Base-by-base conservation (phyloP, 2,329 filamentous ascomycete genomes). In the Apiospora malaysiana region DNA sequence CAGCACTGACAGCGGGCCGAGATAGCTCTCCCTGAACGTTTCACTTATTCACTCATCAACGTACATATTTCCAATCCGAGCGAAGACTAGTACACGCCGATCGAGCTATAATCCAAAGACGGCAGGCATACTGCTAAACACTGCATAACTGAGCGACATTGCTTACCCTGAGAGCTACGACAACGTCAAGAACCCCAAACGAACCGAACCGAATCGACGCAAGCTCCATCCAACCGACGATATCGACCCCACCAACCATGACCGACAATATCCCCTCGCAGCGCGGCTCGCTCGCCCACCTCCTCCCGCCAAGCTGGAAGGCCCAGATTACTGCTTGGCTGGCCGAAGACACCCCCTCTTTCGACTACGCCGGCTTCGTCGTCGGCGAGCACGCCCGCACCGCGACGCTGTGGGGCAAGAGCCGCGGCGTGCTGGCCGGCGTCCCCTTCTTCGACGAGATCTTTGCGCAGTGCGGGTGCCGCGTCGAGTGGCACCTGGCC, bases 301-400 rank as follows among this genome's bases (percentile, higher is more conserved):
- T 98, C 74, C 90, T 98, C 59, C 95, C 95, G 0, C 89, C 91
- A 27, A 93, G 91, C 74, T 98, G 94, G 90, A 97, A 95, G 81
- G 88, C 91, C 68, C 89, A 91, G 75, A 90, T 98, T 73, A 89
- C 91, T 32, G 84, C 89, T 77, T 99, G 96, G 96, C 92, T 98
- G 18, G 93, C 94, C 78, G 96, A 99, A 83, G 96, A 99, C 84
- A 97, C 94, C 3, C 96, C 96, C 5, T 96, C 94, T 69, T 95
- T 97, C 83, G 96, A 99, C 86, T 98, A 97, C 81, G 96, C 94
- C 78, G 96, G 96, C 72, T 99, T 97, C 82, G 96, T 99, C 8
- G 96, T 99, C 32, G 96, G 96, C 74, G 89, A 93, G 49, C 84
- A 83, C 40, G 82, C 84, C 10, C 88, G 89, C 71, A 89, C 86